Conservation (phyloP, 2,329 filamentous ascomycete genomes). For the Nemania sp. region DNA sequence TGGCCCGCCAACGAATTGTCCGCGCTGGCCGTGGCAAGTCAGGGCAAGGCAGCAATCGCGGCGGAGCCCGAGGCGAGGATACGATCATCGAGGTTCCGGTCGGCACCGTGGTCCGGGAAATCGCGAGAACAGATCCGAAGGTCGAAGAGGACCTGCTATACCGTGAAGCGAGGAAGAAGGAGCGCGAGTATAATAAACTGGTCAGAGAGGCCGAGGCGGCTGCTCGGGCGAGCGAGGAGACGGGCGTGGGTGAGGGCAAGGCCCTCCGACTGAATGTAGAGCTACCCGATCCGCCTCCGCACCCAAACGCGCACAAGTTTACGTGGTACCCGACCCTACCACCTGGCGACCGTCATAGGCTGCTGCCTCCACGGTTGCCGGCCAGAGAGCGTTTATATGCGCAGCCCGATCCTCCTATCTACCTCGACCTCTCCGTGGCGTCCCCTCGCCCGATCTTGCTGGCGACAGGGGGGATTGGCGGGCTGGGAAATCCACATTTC, state of each 20-base stretch:
- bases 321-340: conserved; percentile 80
- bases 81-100: conserved; percentile 88
- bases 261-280: conserved; percentile 35
- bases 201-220: conserved; percentile 42
- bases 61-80: conserved; percentile 83
- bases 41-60: conserved; percentile 73
- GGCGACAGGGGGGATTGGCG: conserved; percentile 84
- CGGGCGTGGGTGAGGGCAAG: conserved; percentile 32
- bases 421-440: conserved; percentile 73
- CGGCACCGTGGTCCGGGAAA: conserved; percentile 85
- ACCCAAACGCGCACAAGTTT: conserved; percentile 71
- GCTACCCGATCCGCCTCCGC: conserved; percentile 43
- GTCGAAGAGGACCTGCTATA: conserved; percentile 59
- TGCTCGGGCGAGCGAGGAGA: conserved; percentile 47
- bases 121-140: conserved; percentile 77
- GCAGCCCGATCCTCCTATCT: conserved; percentile 74
- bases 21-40: conserved; percentile 77
- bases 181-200: conserved; percentile 39
- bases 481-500: conserved; percentile 93
- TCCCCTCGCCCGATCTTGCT: conserved; percentile 85
- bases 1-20: conserved; percentile 75
- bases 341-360: conserved; percentile 66
- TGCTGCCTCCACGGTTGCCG: conserved; percentile 57
- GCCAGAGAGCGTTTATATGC: conserved; percentile 59
- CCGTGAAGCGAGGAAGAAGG: conserved; percentile 47